Conservation (phyloP, 2,329 filamentous ascomycete species). For the Rutstroemia sp. region DNA sequence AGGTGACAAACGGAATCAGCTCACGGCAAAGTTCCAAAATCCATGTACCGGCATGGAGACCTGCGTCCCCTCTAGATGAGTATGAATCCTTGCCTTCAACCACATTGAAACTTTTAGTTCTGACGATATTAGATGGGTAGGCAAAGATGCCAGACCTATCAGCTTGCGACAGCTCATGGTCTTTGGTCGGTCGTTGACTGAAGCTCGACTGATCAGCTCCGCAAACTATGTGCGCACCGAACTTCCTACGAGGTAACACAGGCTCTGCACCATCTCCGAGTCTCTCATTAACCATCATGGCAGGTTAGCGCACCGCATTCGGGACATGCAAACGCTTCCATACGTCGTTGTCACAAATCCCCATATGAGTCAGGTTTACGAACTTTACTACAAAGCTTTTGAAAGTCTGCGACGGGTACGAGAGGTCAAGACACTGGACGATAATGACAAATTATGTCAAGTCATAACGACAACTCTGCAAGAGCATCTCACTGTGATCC, state of each 20-base stretch:
- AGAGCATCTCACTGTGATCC: slow-evolving; percentile 88
- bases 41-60: slow-evolving; percentile 46
- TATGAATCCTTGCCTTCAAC: slow-evolving; percentile 28
- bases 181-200: slow-evolving; percentile 88
- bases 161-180: slow-evolving; percentile 94
- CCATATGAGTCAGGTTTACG: slow-evolving; percentile 90
- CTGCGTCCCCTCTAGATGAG: slow-evolving; percentile 58
- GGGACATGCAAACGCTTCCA: slow-evolving; percentile 93
- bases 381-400: slow-evolving; percentile 95
- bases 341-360: slow-evolving; percentile 95
- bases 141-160: slow-evolving; percentile 87
- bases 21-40: slow-evolving; percentile 9
- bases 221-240: slow-evolving; percentile 97
- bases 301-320: slow-evolving; percentile 85
- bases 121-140: slow-evolving; percentile 66
- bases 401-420: slow-evolving; percentile 78
- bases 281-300: neutral
- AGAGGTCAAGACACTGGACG: slow-evolving; percentile 76
- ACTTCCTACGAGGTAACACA: slow-evolving; percentile 66
- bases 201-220: slow-evolving; percentile 81
- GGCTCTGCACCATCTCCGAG: neutral
- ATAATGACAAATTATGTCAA: slow-evolving; percentile 83
- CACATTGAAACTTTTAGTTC: neutral
- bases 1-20: slow-evolving; percentile 18
- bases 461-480: slow-evolving; percentile 71